These are phyloP conservation scores for Sechiopsis laciniata DNA, from an alignment of 306 rosid genomes.

Conservation along the genomic window DNA sequence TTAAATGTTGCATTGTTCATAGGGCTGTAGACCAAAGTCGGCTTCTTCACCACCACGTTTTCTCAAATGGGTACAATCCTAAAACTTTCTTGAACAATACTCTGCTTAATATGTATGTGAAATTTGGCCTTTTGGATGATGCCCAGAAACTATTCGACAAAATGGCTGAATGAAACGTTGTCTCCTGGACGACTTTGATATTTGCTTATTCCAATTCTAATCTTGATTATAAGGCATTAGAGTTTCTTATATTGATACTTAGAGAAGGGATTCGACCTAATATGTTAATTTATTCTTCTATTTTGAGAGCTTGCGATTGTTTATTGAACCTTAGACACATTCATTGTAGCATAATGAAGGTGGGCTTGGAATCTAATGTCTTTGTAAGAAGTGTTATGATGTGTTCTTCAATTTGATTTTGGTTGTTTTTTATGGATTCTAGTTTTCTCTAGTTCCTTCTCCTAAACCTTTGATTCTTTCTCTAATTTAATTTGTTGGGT, in stretches of 20 bases:
- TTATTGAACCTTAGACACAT: slow-evolving; percentile 49
- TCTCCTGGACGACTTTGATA: slow-evolving; percentile 77
- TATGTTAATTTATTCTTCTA: slow-evolving; percentile 74
- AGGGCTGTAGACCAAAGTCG: slow-evolving; percentile 54
- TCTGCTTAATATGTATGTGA: slow-evolving; percentile 61
- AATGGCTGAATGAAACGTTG: slow-evolving; percentile 75
- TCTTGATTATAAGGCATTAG: slow-evolving; percentile 48
- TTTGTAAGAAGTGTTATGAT: slow-evolving; percentile 74
- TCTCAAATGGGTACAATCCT: slow-evolving; percentile 52
- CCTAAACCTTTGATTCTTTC: too few relatives aligned
- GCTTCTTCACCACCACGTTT: slow-evolving; percentile 59
- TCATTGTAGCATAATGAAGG: slow-evolving; percentile 52
- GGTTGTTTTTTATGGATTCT: too few relatives aligned
- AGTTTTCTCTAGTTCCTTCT: too few relatives aligned
- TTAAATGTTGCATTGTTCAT: slow-evolving; percentile 71
- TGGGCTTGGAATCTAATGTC: slow-evolving; percentile 74
- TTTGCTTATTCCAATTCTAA: slow-evolving; percentile 55
- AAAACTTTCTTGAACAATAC: slow-evolving; percentile 51
- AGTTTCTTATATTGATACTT: slow-evolving; percentile 49
- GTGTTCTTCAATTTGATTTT: too few relatives aligned
- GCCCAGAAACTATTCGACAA: slow-evolving; percentile 58
- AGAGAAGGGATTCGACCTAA: slow-evolving; percentile 79
- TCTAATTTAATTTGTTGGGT: too few relatives aligned
- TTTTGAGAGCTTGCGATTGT: slow-evolving; percentile 65
- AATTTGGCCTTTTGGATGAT: slow-evolving; percentile 55